A percentile compares a stretch with the other conserved stretches of the same genome.
These are phyloP conservation scores for Pseudogymnoascus sp. DNA, from an alignment of 2,329 filamentous ascomycete species.

Conservation along the genomic window DNA sequence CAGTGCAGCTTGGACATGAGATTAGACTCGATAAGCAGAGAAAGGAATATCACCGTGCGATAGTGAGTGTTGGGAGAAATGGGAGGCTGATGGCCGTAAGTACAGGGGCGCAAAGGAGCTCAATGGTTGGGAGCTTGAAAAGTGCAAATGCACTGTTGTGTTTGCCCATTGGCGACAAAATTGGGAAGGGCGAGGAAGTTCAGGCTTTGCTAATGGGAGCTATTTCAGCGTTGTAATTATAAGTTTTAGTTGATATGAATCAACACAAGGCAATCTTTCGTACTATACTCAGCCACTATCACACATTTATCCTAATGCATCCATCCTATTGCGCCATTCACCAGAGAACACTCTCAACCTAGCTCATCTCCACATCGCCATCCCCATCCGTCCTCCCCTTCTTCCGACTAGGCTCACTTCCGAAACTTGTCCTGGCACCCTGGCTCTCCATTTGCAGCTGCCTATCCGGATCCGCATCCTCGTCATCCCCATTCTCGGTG, in stretches of 20 bases:
- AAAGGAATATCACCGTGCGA: constrained; percentile 83
- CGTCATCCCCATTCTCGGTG: constrained; percentile 1
- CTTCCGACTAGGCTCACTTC: constrained; percentile 11
- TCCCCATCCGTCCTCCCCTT: constrained; percentile 14
- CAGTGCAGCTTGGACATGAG: constrained; percentile 64
- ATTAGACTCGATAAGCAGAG: constrained; percentile 67
- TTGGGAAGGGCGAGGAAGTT: constrained; percentile 60
- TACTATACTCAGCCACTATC: not conserved
- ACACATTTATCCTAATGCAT: constrained; percentile 4
- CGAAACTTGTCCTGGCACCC: constrained; percentile 17
- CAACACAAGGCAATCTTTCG: not conserved
- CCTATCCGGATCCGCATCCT: constrained; percentile 23
- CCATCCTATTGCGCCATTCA: constrained; percentile 5
- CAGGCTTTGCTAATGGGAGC: constrained; percentile 72
- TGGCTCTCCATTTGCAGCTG: constrained; percentile 28
- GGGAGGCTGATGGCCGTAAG: constrained; percentile 67
- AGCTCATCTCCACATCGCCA: constrained; percentile 27
- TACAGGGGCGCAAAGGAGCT: constrained; percentile 86
- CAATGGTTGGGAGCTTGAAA: constrained; percentile 77
- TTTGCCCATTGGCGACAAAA: constrained; percentile 45
- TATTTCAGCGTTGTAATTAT: constrained; percentile 22
- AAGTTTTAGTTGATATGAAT: constrained; percentile 14
- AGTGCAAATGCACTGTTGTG: constrained; percentile 82
- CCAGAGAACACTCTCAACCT: not conserved
- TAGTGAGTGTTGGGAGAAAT: constrained; percentile 58